Percentiles rank a stretch among this genome's conserved stretches.
Evolutionary conservation across 2,329 filamentous ascomycete species (phyloP).

Genomic region (Davidsoniella virescens): DNA sequence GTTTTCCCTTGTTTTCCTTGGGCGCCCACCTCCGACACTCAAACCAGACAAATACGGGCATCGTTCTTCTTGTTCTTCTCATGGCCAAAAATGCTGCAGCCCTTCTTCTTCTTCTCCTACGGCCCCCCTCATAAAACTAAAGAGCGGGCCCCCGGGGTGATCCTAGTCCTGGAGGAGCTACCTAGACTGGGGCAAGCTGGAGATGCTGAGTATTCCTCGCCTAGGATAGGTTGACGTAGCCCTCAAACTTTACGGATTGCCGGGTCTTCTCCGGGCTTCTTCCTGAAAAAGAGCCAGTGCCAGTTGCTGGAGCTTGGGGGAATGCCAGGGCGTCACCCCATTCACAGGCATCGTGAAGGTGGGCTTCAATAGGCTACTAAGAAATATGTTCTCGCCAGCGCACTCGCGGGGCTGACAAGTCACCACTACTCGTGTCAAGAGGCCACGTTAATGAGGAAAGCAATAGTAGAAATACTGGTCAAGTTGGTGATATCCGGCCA

Average conservation of each 20-base stretch:
- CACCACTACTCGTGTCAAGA: not conserved
- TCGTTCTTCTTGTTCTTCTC: no score
- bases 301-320: not conserved
- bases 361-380: no score
- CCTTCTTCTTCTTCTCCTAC: no score
- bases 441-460: no score
- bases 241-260: constrained; percentile 9
- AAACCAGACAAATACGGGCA: no score
- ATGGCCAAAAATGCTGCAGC: no score
- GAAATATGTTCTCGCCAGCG: not conserved
- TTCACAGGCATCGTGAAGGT: no score
- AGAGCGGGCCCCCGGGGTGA: not conserved
- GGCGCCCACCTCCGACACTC: no score
- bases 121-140: no score
- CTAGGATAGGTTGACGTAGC: constrained; percentile 9
- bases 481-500: not conserved
- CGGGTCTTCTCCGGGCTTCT: constrained; percentile 12
- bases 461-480: no score
- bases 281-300: not conserved
- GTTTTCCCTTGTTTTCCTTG: not conserved
- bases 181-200: not conserved
- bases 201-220: constrained; percentile 12
- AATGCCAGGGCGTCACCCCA: no score
- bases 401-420: not conserved
- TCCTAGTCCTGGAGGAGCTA: not conserved